Evolutionary conservation across 169 alveolate genomes (phyloP).

Genomic region (Eimeria necatrix): DNA sequence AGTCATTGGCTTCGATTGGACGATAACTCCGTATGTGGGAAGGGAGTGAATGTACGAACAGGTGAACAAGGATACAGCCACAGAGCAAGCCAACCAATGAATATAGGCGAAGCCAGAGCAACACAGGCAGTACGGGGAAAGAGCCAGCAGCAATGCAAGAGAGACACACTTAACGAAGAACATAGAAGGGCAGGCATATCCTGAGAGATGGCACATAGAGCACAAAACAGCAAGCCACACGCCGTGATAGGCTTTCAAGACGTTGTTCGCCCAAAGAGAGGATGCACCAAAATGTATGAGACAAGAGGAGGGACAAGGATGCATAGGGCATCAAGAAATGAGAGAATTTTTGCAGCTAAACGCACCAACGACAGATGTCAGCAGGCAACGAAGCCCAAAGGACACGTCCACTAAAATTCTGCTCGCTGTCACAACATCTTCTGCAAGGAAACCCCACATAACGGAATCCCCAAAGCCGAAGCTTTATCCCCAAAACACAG

Average conservation of each 20-base stretch:
- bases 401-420: slow-evolving; percentile 67
- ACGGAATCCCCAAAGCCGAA: not conserved
- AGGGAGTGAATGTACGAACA: too few relatives aligned
- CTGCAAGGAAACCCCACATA: slow-evolving; percentile 4
- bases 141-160: too few relatives aligned
- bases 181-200: not conserved
- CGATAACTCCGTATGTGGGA: too few relatives aligned
- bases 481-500: slow-evolving; percentile 1
- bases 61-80: too few relatives aligned
- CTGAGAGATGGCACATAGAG: not conserved
- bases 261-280: not conserved
- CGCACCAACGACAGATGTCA: slow-evolving; percentile 59
- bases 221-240: not conserved
- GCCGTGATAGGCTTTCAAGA: too few relatives aligned
- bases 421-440: slow-evolving; percentile 41
- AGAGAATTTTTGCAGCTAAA: not conserved
- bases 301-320: not conserved
- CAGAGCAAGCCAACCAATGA: too few relatives aligned
- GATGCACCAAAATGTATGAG: not conserved
- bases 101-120: too few relatives aligned
- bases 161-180: not conserved
- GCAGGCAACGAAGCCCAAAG: slow-evolving; percentile 67
- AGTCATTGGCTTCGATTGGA: too few relatives aligned
- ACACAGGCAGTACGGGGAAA: too few relatives aligned
- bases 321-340: not conserved